Evolutionary conservation across 352 stramenopile genomes (phyloP).

Genomic region (Phytopythium oedochilum): DNA sequence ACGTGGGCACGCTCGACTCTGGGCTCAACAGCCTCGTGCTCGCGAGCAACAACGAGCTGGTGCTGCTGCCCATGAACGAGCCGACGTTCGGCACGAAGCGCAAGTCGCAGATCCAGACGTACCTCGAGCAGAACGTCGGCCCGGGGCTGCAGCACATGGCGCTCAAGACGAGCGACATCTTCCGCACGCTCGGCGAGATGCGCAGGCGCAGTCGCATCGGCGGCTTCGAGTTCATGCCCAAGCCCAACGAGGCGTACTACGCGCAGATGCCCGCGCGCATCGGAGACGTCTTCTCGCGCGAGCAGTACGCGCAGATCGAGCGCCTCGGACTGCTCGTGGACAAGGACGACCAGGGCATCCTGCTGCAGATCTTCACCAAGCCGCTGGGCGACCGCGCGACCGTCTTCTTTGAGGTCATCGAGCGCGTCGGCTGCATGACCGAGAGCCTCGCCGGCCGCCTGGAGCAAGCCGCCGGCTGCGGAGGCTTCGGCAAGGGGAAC

Average conservation of each 20-base stretch:
- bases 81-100: conserved; percentile 90
- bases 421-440: conserved; percentile 87
- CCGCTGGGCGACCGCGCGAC: conserved; percentile 1
- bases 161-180: conserved; percentile 96
- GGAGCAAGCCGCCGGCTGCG: conserved; percentile 75
- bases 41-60: conserved; percentile 90
- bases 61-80: conserved; percentile 95
- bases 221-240: conserved; percentile 86
- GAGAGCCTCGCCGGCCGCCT: conserved; percentile 56
- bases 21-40: conserved; percentile 95
- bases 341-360: conserved; percentile 92
- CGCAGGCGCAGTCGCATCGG: conserved; percentile 63
- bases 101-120: conserved; percentile 96
- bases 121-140: conserved; percentile 94
- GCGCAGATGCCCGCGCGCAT: conserved; percentile 80
- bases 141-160: conserved; percentile 95
- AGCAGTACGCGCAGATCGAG: conserved; percentile 91
- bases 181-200: conserved; percentile 89
- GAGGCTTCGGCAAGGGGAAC: conserved; percentile 92
- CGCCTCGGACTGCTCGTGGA: conserved; percentile 92
- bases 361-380: conserved; percentile 86
- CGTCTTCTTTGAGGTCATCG: conserved; percentile 28
- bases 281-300: conserved; percentile 65
- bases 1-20: conserved; percentile 93
- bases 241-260: conserved; percentile 90